A percentile compares a stretch with the other conserved stretches of the same genome.
Evolutionary conservation across 2,329 filamentous ascomycete species (phyloP).

Genomic region (Microsporum canis): DNA sequence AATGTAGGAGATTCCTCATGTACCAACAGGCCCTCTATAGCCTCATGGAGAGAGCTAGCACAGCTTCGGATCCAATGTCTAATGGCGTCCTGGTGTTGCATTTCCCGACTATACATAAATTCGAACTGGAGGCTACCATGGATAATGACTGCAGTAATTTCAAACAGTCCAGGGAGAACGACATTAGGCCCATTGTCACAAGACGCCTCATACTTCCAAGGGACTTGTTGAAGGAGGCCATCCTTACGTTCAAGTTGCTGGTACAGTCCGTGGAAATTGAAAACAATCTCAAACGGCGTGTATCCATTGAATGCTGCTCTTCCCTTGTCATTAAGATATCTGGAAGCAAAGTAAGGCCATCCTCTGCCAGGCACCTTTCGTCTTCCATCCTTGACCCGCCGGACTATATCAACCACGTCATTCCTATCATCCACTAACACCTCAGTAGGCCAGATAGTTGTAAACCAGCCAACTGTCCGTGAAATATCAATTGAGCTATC

Average conservation of each 20-base stretch:
- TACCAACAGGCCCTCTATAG: constrained; percentile 17
- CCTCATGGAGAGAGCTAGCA: constrained; percentile 22
- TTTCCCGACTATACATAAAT: constrained; percentile 41
- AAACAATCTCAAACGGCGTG: constrained; percentile 33
- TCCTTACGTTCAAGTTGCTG: constrained; percentile 37
- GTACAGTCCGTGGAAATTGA: constrained; percentile 31
- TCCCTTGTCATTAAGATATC: constrained; percentile 23
- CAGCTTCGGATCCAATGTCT: constrained; percentile 34
- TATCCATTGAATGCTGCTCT: constrained; percentile 25
- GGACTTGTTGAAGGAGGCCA: constrained; percentile 34
- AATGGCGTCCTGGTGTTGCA: constrained; percentile 37
- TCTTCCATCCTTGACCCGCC: constrained; percentile 31
- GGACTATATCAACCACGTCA: constrained; percentile 23
- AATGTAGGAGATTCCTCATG: constrained; percentile 26
- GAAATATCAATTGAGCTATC: constrained; percentile 38
- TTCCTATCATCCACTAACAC: constrained; percentile 21
- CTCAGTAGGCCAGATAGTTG: constrained; percentile 37
- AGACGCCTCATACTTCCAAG: constrained; percentile 35
- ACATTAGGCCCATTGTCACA: constrained; percentile 37
- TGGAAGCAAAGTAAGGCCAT: constrained; percentile 27
- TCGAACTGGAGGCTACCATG: constrained; percentile 38
- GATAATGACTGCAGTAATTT: constrained; percentile 42
- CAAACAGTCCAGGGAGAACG: constrained; percentile 40
- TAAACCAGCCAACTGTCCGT: constrained; percentile 43
- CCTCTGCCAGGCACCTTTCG: constrained; percentile 29